Evolutionary conservation across 345 rosid genomes (phyloP).

Genomic region (Rhodamnia rubescens): DNA sequence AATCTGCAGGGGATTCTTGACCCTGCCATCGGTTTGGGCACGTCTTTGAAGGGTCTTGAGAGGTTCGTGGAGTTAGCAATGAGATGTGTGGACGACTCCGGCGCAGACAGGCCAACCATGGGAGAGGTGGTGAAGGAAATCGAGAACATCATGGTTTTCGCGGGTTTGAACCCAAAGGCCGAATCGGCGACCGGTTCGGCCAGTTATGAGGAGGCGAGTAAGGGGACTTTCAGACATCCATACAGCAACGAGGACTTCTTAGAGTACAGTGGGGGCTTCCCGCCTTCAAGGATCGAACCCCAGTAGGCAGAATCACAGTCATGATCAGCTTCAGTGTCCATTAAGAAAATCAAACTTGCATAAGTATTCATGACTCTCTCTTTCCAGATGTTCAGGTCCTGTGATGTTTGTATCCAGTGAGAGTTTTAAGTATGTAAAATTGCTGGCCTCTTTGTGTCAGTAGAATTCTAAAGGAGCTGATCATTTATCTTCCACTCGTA

Average conservation of each 20-base stretch:
- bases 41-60: constrained; percentile 43
- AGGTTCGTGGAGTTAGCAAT: constrained; percentile 54
- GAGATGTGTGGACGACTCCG: constrained; percentile 53
- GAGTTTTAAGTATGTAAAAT: background rate
- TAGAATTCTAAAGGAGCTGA: background rate
- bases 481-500: background rate
- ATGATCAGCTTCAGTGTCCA: background rate
- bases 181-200: constrained; percentile 50
- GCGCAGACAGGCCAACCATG: constrained; percentile 58
- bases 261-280: constrained; percentile 28
- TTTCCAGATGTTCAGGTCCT: background rate
- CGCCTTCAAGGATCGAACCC: constrained; percentile 32
- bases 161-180: constrained; percentile 45
- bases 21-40: constrained; percentile 32
- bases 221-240: constrained; percentile 26
- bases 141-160: constrained; percentile 50
- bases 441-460: background rate
- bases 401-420: background rate
- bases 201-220: constrained; percentile 22
- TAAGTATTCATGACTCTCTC: background rate
- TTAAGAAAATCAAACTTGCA: background rate
- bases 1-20: constrained; percentile 62
- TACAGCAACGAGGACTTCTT: constrained; percentile 21
- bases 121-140: constrained; percentile 68
- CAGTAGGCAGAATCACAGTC: constrained; percentile 9